A percentile compares a stretch with the other conserved stretches of the same genome.
These are phyloP conservation scores for Arthrobotrys pseudoclavata DNA, from an alignment of 2,329 filamentous ascomycete genomes.

Conservation along the genomic window DNA sequence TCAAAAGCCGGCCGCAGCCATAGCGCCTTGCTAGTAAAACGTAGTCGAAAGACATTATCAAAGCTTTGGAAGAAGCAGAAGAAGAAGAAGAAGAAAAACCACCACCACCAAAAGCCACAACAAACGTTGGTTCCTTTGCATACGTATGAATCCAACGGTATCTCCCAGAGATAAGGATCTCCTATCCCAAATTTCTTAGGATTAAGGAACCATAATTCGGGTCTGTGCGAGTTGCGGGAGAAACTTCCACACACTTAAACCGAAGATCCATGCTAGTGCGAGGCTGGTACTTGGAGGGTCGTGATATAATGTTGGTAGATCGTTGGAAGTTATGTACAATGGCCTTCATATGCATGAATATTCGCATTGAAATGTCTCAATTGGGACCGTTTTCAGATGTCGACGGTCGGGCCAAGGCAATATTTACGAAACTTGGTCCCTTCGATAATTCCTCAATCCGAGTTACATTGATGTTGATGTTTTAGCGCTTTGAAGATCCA, in stretches of 20 bases:
- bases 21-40: constrained; percentile 12
- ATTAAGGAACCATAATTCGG: constrained; percentile 12
- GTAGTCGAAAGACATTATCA: constrained; percentile 29
- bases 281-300: constrained; percentile 3
- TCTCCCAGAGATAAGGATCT: constrained; percentile 29
- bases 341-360: neutral
- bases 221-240: constrained; percentile 5
- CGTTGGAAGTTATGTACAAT: constrained; percentile 24
- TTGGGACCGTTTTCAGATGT: constrained; percentile 5
- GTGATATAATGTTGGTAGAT: constrained; percentile 16
- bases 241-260: constrained; percentile 9
- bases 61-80: neutral
- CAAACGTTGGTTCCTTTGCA: constrained; percentile 25
- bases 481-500: constrained; percentile 20
- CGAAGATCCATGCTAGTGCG: constrained; percentile 18
- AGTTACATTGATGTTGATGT: neutral
- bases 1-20: constrained; percentile 21
- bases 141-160: constrained; percentile 22
- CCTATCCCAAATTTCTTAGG: neutral
- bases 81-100: neutral
- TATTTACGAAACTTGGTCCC: constrained; percentile 6
- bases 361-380: constrained; percentile 16
- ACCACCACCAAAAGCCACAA: constrained; percentile 9
- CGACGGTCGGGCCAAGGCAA: neutral
- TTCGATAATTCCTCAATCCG: neutral